Conservation (phyloP, 805 yeast genomes). For the Metschnikowia borealis region DNA sequence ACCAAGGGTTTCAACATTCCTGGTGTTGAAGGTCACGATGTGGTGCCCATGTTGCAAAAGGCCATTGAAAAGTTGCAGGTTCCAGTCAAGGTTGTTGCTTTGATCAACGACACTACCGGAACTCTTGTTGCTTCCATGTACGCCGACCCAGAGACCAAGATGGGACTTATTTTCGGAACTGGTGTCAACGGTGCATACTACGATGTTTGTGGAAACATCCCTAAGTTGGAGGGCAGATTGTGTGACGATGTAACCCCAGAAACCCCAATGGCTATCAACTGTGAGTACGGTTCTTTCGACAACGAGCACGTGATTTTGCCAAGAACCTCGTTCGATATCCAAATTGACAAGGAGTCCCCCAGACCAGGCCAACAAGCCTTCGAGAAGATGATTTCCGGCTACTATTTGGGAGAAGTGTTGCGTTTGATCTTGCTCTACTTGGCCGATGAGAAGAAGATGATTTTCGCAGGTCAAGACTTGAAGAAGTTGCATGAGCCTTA, state of each 20-base stretch:
- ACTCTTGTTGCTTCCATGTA: constrained; percentile 94
- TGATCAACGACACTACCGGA: constrained; percentile 96
- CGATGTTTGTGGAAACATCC: constrained; percentile 67
- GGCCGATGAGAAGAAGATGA: constrained; percentile 50
- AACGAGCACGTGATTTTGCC: constrained; percentile 82
- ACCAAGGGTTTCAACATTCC: constrained; percentile 95
- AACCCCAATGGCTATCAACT: constrained; percentile 90
- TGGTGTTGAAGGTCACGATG: constrained; percentile 91
- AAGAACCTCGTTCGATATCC: constrained; percentile 81
- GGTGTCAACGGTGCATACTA: constrained; percentile 97
- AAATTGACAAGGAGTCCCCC: constrained; percentile 81
- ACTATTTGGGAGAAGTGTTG: constrained; percentile 88
- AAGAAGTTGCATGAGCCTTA: constrained; percentile 58
- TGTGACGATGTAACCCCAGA: constrained; percentile 58
- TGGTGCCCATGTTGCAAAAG: constrained; percentile 82
- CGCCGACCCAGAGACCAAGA: constrained; percentile 80
- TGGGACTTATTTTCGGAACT: constrained; percentile 96
- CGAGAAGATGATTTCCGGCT: constrained; percentile 97
- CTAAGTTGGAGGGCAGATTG: constrained; percentile 72
- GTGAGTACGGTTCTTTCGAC: constrained; percentile 98
- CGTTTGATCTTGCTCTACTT: constrained; percentile 78
- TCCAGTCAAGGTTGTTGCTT: constrained; percentile 84
- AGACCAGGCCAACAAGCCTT: constrained; percentile 95
- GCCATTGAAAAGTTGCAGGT: constrained; percentile 61
- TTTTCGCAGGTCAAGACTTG: constrained; percentile 70